A percentile compares a stretch with the other conserved stretches of the same genome.
Evolutionary conservation across 495 filamentous ascomycete genomes (phyloP).

Genomic region (Neurospora intermedia): DNA sequence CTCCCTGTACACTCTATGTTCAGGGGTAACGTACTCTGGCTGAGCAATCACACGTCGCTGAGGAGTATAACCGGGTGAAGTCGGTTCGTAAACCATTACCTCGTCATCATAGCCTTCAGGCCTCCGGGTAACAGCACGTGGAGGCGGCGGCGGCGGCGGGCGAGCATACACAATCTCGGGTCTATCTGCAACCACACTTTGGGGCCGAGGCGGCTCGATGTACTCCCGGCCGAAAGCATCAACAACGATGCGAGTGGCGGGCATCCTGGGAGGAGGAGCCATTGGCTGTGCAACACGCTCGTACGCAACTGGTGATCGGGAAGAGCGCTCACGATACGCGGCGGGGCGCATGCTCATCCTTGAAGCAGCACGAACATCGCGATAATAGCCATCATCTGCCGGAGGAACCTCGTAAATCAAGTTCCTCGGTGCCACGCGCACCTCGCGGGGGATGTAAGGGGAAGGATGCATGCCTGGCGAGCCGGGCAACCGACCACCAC

Average conservation of each 20-base stretch:
- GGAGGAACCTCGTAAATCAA: background rate
- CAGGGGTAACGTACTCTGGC: constrained; percentile 36
- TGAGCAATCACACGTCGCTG: constrained; percentile 42
- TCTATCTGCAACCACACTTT: constrained; percentile 31
- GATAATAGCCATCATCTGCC: constrained; percentile 41
- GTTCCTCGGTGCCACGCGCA: constrained; percentile 22
- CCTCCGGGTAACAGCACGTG: constrained; percentile 43
- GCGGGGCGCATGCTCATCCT: constrained; percentile 35
- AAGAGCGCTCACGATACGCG: constrained; percentile 43
- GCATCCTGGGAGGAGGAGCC: constrained; percentile 44
- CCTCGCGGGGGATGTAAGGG: constrained; percentile 31
- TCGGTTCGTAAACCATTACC: constrained; percentile 32
- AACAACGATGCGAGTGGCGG: constrained; percentile 49
- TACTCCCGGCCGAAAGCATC: constrained; percentile 65
- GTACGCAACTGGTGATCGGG: constrained; percentile 42
- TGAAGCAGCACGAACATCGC: constrained; percentile 31
- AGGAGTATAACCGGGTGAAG: constrained; percentile 27
- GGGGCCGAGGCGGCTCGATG: constrained; percentile 45
- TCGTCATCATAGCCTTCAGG: constrained; percentile 38
- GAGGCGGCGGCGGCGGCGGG: constrained; percentile 7
- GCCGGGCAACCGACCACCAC: constrained; percentile 35
- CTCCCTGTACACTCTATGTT: constrained; percentile 40
- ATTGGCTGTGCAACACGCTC: constrained; percentile 39
- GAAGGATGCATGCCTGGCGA: constrained; percentile 38
- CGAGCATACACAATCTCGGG: constrained; percentile 39